Evolutionary conservation across 805 yeast genomes (phyloP), one percentile per base, ranked within the genome.

Genomic region (Clavispora vitiphila): DNA sequence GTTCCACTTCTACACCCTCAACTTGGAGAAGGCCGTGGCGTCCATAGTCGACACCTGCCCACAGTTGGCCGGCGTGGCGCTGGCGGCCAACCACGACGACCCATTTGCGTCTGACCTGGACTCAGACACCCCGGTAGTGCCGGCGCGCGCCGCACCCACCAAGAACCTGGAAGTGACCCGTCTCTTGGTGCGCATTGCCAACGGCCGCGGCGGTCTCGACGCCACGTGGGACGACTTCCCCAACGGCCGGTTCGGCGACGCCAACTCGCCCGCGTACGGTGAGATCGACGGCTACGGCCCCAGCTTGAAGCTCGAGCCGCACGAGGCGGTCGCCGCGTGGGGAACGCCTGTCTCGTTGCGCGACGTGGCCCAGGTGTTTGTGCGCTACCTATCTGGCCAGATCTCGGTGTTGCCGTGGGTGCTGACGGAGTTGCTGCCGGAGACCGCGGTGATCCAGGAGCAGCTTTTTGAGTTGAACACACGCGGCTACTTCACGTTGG

Each of bases 231-330:
- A 90, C 69, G 98, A 90, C 57, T 90, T 87, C 63, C 93, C 96
- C 21, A 88, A 90, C 63, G 96, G 97, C 58, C 76, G 98, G 67
- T 88, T 87, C 62, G 95, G 97, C 67, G 96, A 89, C 65, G 86
- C 96, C 0, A 74, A 93, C 55, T 87, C 96, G 25, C 96, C 97
- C 15, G 98, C 98, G 1, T 91, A 86, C 63, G 99, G 98, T 70
- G 97, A 91, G 65, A 87, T 91, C 54, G 97, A 90, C 61, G 98
- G 98, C 23, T 93, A 91, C 61, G 98, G 98, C 2, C 96, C 97
- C 0, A 78, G 85, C 2, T 75, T 93, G 54, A 90, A 90, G 56
- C 81, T 87, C 4, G 27, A 25, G 27, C 27, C 27, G 27, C 76
- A 83, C 36, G 78, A 74, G 55, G 95, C 95, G 1, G 68, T 74